Conservation (phyloP, 768 basidiomycete species). For the Trametes coccinea region DNA sequence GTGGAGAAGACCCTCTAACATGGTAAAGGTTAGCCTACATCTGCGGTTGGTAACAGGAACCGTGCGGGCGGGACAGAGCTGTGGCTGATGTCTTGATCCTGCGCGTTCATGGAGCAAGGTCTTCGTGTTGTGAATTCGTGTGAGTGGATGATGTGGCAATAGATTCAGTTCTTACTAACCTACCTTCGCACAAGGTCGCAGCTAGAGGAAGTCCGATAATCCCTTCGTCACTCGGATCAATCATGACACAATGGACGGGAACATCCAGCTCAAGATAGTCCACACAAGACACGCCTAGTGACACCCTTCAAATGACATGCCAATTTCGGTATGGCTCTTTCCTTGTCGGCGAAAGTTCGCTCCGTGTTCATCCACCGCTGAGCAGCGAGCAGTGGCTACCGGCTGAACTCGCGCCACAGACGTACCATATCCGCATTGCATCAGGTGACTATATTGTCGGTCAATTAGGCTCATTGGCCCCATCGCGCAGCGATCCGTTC, state of each 20-base stretch:
- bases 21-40: not conserved
- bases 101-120: not conserved
- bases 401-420: slow-evolving; percentile 1
- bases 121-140: not conserved
- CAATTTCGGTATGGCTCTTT: not conserved
- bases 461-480: too few species aligned
- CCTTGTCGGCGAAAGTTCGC: not conserved
- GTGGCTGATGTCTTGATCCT: not conserved
- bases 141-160: not conserved
- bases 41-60: not conserved
- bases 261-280: not conserved
- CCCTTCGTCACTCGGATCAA: not conserved
- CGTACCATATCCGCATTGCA: not conserved
- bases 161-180: too few species aligned
- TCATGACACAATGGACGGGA: not conserved
- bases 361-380: not conserved
- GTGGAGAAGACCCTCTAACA: not conserved
- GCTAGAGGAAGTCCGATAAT: not conserved
- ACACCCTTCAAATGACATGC: not conserved
- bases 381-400: not conserved
- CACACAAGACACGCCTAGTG: not conserved
- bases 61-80: not conserved
- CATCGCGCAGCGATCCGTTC: too few species aligned
- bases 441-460: too few species aligned
- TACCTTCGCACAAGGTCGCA: not conserved